A percentile compares a stretch with the other conserved stretches of the same genome.
Evolutionary conservation across 768 basidiomycete genomes (phyloP).

Genomic region (Pleurotus citrinopileatus): DNA sequence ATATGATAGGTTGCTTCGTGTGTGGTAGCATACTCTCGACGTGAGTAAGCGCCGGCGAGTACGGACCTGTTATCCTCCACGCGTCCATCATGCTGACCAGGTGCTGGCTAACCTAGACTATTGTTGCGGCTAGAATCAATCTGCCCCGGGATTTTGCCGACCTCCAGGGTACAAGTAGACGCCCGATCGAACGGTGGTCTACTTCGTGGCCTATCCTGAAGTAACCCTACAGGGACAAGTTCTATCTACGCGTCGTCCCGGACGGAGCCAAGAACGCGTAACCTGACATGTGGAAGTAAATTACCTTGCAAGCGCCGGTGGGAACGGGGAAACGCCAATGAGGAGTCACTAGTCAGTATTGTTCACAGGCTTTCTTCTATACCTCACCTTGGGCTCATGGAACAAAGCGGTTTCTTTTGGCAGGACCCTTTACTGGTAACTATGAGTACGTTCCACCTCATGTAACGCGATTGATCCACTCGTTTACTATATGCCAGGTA

Average conservation of each 20-base stretch:
- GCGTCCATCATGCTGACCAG: no score
- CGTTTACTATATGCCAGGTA: not conserved
- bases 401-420: not conserved
- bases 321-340: not conserved
- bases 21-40: not conserved
- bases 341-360: not conserved
- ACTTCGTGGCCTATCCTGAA: no score
- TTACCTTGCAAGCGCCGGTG: not conserved
- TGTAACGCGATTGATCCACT: no score
- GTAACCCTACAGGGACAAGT: not conserved
- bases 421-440: constrained; percentile 1
- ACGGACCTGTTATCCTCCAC: no score
- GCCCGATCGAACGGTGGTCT: no score
- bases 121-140: no score
- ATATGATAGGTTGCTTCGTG: not conserved
- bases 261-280: not conserved
- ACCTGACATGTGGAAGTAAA: not conserved
- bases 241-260: not conserved
- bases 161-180: no score
- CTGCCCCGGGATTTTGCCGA: no score
- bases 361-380: not conserved
- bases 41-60: not conserved
- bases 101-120: no score
- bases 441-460: not conserved
- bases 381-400: not conserved